Evolutionary conservation across 768 basidiomycete genomes (phyloP), one percentile per base, ranked within the genome.

Genomic region (Podaxis sp.): DNA sequence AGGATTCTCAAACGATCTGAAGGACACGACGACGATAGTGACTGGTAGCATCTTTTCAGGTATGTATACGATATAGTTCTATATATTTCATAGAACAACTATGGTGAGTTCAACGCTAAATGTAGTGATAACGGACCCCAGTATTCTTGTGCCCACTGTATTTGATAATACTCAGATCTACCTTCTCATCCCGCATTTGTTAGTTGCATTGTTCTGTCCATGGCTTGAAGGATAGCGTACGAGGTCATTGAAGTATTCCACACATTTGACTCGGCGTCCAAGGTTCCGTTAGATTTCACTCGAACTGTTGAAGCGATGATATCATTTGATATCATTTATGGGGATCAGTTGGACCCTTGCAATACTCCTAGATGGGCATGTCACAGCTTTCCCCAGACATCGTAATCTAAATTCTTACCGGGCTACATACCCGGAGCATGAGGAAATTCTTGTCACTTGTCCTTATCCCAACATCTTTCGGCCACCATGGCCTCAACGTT

Each of bases 401-500:
- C 37, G 8, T 38, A 13, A 40, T 55, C 36, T 38, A 12, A 24
- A 0, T 25, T 27, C 22, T 13, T 24, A 50, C 49, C 49, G 25
- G 54, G 22, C 17, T 36, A 12, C 24, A 29, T 17, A 36, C 52
- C 33, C 53, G 6, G 8, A 46, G n/a, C 41, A 24, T 61, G 60
- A 61, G 27, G 19, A 19, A 29, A 17, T 37, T 15, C 29, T 19
- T 41, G 46, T 54, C 29, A 54, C 36, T n/a, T 50, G 17, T 33
- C 29, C 40, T 25, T 12, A 17, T 38, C 22, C 41, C 24, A 4
- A 38, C 22, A 40, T 38, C 54, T 22, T 0, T 17, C 19, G 1
- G 8, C 3, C 13, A 46, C 22, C 3, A 62, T 62, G 61, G 11
- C 54, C 19, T 17, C 72, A 9, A 76, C 70, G 2, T 3, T 24